Conservation (phyloP, 768 basidiomycete genomes). For the Royoungia palumana region DNA sequence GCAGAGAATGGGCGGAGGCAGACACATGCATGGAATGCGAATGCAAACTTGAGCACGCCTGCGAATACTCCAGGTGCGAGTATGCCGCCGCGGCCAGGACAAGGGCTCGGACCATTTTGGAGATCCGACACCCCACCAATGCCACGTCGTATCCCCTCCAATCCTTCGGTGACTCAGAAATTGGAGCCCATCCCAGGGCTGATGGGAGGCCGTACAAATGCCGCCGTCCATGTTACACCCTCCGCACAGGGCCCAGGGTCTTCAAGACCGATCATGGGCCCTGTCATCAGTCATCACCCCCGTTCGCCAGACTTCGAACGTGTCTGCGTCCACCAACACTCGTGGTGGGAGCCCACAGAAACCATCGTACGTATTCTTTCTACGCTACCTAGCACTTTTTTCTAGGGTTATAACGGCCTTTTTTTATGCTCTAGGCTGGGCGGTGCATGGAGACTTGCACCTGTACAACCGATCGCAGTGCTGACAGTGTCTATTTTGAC, state of each 20-base stretch:
- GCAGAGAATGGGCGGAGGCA: conserved; percentile 39
- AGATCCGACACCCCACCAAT: conserved; percentile 1
- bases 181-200: neutral
- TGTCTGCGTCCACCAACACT: conserved; percentile 22
- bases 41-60: neutral
- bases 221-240: conserved; percentile 16
- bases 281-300: conserved; percentile 67
- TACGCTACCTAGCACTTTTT: neutral
- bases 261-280: conserved; percentile 46
- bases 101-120: conserved; percentile 4
- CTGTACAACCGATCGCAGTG: conserved; percentile 46
- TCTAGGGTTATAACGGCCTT: neutral
- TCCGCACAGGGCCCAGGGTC: conserved; percentile 17
- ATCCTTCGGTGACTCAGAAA: conserved; percentile 7
- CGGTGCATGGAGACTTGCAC: conserved; percentile 62
- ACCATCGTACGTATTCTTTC: conserved; percentile 43
- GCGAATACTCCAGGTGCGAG: neutral
- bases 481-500: conserved; percentile 22
- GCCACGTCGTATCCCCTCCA: conserved; percentile 9
- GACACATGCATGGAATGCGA: neutral
- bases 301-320: conserved; percentile 40
- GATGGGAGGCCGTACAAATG: neutral
- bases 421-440: conserved; percentile 20
- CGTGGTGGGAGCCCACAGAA: conserved; percentile 32
- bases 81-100: conserved; percentile 1